Evolutionary conservation across 805 yeast genomes (phyloP), one percentile per base, ranked within the genome.

Genomic region (Candida maris): DNA sequence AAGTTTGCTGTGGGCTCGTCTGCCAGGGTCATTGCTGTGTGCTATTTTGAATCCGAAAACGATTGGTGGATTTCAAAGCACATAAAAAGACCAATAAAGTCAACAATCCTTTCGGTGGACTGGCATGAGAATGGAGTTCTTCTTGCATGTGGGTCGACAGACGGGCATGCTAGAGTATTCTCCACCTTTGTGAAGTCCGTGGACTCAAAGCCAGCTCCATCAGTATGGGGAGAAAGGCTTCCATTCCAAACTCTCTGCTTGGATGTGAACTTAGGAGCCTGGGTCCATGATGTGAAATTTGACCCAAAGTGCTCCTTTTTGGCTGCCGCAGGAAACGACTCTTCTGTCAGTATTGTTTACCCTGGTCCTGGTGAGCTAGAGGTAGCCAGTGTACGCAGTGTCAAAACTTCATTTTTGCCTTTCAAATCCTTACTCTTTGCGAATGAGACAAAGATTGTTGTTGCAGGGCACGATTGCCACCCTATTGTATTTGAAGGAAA

Each of bases 61-160:
- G 96, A 93, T 60, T 93, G 99, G 99, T 93, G 99, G 99, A 89
- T 93, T 34, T 86, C 97, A 10, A 91, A 91, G 64, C 98, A 91
- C 66, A 83, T 93, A 64, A 89, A 89, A 69, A 87, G 85, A 63
- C 96, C 97, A n/a, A 70, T 93, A 52, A 81, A 82, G 59, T 83
- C 96, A 8, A 87, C 97, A 21, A 74, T 89, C 48, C 71, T 89
- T 47, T 71, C 84, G 30, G 70, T 91, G 38, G 81, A 81, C 46
- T 89, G 98, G 98, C 97, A 93, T 60, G 89, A 87, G 39, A 93
- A 93, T 64, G 81, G 80, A 51, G 94, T 93, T 17, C 68, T 93
- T 42, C 68, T 93, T 45, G 93, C 94, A 3, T 73, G 84, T 31
- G 97, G 97, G 17, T 86, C 96, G 16, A 85, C 96, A 6, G 97